Percentiles rank a stretch among this genome's conserved stretches.
These are phyloP conservation scores for Sporothrix inflata DNA, from an alignment of 2,329 filamentous ascomycete species.

Conservation along the genomic window DNA sequence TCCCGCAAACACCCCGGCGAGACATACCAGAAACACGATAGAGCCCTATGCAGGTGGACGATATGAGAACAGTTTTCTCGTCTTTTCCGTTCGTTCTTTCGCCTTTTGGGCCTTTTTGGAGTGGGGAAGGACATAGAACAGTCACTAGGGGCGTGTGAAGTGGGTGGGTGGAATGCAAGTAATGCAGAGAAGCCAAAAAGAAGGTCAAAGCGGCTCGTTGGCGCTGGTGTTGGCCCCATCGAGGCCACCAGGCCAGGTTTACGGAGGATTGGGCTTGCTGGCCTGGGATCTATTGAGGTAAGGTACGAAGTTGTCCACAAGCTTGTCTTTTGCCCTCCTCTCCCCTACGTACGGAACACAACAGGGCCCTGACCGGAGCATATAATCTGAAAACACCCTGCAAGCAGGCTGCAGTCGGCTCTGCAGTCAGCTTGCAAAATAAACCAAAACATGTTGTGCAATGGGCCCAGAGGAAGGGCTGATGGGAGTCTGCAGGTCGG, in stretches of 20 bases:
- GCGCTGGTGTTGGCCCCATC: neutral
- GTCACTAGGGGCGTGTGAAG: neutral
- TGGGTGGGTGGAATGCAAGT: neutral
- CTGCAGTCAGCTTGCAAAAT: neutral
- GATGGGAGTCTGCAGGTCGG: slow-evolving; percentile 8
- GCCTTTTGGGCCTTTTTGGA: neutral
- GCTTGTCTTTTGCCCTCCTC: neutral
- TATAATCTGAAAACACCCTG: neutral
- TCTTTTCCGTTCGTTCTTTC: neutral
- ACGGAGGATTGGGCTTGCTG: neutral
- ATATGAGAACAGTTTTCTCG: neutral
- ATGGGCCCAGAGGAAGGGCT: neutral
- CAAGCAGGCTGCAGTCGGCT: neutral
- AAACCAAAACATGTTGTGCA: neutral
- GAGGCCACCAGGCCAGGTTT: neutral
- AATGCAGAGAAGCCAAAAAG: slow-evolving; percentile 7
- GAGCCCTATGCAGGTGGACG: neutral
- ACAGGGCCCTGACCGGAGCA: neutral
- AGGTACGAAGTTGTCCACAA: neutral
- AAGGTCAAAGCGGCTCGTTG: slow-evolving; percentile 21
- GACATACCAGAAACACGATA: slow-evolving; percentile 3
- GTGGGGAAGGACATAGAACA: neutral
- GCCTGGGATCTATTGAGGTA: neutral
- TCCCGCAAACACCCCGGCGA: neutral
- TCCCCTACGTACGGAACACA: neutral